Conservation (phyloP, 1,284 basidiomycete genomes). For the Cutaneotrichosporon sp. region DNA sequence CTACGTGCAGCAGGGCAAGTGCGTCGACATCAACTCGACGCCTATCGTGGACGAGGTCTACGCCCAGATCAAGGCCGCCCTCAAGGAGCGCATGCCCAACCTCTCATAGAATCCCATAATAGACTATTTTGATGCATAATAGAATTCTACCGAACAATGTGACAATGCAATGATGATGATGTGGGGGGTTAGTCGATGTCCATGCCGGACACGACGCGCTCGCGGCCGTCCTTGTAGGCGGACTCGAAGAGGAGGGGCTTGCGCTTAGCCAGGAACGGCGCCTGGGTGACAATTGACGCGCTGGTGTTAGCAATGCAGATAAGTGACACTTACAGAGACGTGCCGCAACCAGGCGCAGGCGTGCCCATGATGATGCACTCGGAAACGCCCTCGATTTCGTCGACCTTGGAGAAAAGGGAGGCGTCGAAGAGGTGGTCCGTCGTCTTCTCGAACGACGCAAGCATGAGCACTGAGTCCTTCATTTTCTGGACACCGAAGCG, state of each 20-base stretch:
- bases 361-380: conserved; percentile 99
- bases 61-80: conserved; percentile 60
- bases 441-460: conserved; percentile 99
- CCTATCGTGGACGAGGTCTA: conserved; percentile 73
- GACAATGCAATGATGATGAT: conserved; percentile 9
- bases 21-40: conserved; percentile 77
- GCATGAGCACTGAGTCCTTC: conserved; percentile 99
- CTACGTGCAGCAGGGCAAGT: conserved; percentile 70
- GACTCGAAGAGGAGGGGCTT: conserved; percentile 62
- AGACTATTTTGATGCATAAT: conserved; percentile 19
- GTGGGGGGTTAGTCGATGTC: conserved; percentile 17
- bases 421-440: conserved; percentile 99
- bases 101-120: conserved; percentile 2
- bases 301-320: conserved; percentile 1
- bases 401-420: conserved; percentile 91
- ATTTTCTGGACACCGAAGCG: conserved; percentile 99
- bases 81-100: conserved; percentile 53
- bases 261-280: conserved; percentile 60
- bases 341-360: conserved; percentile 91
- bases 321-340: conserved; percentile 62
- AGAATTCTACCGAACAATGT: conserved; percentile 1
- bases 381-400: conserved; percentile 92
- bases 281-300: conserved; percentile 61
- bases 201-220: conserved; percentile 21
- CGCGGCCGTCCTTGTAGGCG: conserved; percentile 48